Base-by-base conservation (phyloP, 768 basidiomycete genomes). In the Leccinum boreale region DNA sequence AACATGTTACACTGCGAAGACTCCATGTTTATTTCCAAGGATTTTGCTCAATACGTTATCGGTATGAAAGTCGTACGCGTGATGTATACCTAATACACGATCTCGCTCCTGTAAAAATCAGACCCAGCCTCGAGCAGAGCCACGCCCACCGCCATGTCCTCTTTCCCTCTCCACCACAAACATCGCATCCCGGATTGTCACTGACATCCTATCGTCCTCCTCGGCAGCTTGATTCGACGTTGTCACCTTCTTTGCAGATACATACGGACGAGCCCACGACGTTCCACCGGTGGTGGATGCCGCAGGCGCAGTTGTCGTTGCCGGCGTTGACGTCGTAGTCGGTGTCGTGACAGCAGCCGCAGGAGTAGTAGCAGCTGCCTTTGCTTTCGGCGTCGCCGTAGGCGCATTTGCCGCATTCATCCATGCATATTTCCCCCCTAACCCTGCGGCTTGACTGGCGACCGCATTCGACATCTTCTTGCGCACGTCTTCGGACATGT, bases 391-490 rank as follows among this genome's bases (percentile, higher is more conserved):
- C 1, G 79, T 51, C 1, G 78, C 53, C 0, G 80, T 62, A 19
- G 77, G 74, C 1, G 79, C 74, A 58, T 78, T 82, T 3, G 84
- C 81, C 5, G 88, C 82, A 15, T 77, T 92, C 90, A 94, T 92
- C 93, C 93, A 95, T 15, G 89, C 80, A 65, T 94, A 95, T 72
- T 87, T 88, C 21, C 88, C 85, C 1, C 86, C 84, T 21, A 92
- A 68, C 0, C 93, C 93, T n/a, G 92, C 90, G 5, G 91, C 91
- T 68, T 92, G 91, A 62, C 86, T 88, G 23, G 93, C 93, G 6
- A 90, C 89, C 23, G 89, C 89, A 70, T 96, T 93, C 33, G 88
- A 89, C 86, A 94, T 86, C 70, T 92, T 93, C 79, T 95, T 95
- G 63, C 87, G 78, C 65, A 92, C 89, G 64, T 94, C 93, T 72